Conservation (phyloP, 2,329 filamentous ascomycete genomes). For the Cercospora sp. region DNA sequence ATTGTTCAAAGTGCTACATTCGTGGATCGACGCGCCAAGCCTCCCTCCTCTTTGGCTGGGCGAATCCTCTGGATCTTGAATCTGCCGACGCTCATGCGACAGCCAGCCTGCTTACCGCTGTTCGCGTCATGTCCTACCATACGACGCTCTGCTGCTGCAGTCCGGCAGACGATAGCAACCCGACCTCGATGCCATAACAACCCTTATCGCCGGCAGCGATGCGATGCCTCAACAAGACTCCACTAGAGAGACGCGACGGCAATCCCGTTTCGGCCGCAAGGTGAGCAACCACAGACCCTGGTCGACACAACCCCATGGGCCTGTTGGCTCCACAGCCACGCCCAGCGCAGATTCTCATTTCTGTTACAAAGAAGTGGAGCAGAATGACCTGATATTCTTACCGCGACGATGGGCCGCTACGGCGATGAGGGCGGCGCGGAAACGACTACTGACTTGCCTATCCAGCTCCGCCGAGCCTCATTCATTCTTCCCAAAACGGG, state of each 20-base stretch:
- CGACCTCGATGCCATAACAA: background rate
- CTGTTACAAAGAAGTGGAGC: background rate
- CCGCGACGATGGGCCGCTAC: background rate
- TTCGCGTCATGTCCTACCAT: background rate
- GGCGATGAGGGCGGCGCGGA: background rate
- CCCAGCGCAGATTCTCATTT: background rate
- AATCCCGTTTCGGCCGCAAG: slow-evolving; percentile 19
- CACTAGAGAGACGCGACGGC: slow-evolving; percentile 15
- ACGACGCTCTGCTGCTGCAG: background rate
- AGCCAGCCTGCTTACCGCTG: background rate
- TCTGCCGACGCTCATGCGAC: slow-evolving; percentile 6
- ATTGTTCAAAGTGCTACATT: background rate
- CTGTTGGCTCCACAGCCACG: background rate
- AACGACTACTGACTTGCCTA: slow-evolving; percentile 6
- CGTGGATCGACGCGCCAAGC: background rate
- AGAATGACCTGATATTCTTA: background rate
- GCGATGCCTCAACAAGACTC: slow-evolving; percentile 15
- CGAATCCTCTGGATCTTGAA: background rate
- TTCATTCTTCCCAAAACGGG: slow-evolving; percentile 85
- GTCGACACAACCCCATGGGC: slow-evolving; percentile 3
- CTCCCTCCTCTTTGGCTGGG: background rate
- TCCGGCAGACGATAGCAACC: background rate
- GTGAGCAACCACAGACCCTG: slow-evolving; percentile 12
- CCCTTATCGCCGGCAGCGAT: slow-evolving; percentile 10
- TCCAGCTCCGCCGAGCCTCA: slow-evolving; percentile 70